These are phyloP conservation scores for Epichloe gansuensis DNA, from an alignment of 2,329 filamentous ascomycete genomes.

Conservation along the genomic window DNA sequence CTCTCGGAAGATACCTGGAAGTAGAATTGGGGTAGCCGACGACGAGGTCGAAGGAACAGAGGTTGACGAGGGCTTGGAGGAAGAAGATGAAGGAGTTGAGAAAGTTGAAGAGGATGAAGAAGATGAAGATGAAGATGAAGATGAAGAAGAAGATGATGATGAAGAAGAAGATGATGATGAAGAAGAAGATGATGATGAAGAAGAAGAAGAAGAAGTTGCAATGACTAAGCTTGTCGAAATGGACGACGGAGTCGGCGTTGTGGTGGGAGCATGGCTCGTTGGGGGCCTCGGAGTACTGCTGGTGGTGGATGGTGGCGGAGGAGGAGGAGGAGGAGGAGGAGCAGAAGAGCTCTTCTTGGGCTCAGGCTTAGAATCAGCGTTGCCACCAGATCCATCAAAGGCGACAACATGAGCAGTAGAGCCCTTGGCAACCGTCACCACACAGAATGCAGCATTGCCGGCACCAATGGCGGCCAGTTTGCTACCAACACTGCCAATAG, in stretches of 20 bases:
- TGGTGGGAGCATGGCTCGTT: constrained; percentile 4
- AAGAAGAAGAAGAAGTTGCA: no score
- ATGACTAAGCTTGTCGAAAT: constrained; percentile 1
- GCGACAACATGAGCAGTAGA: constrained; percentile 55
- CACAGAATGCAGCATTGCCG: constrained; percentile 58
- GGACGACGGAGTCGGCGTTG: constrained; percentile 3
- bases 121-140: constrained; percentile 4
- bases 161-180: background rate
- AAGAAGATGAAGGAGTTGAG: background rate
- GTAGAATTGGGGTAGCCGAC: constrained; percentile 11
- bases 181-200: no score
- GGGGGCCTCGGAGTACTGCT: background rate
- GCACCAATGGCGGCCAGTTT: constrained; percentile 43
- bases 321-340: constrained; percentile 4
- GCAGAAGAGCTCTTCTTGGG: background rate
- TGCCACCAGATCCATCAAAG: constrained; percentile 32
- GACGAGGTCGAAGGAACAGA: constrained; percentile 8
- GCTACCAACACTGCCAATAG: constrained; percentile 45
- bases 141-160: constrained; percentile 6
- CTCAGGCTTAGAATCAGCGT: constrained; percentile 13
- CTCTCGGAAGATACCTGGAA: constrained; percentile 42
- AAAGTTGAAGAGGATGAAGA: background rate
- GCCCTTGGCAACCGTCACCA: constrained; percentile 60
- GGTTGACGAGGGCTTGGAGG: constrained; percentile 2
- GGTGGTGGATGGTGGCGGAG: background rate